Conservation (phyloP, 495 filamentous ascomycete genomes). For the Choiromyces venosus region DNA sequence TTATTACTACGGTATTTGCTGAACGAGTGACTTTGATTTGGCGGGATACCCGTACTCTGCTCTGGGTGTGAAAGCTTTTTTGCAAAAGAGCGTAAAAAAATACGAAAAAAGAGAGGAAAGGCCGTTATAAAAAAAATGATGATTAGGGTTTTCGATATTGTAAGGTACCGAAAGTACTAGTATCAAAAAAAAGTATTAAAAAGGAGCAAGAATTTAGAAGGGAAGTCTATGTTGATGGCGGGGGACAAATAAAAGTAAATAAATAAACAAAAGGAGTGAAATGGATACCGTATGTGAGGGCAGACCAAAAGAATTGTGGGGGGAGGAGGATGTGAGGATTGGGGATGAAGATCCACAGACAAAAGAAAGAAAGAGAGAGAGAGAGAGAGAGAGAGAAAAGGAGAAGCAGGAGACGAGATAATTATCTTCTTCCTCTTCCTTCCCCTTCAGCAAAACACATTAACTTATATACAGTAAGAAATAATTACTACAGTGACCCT, state of each 20-base stretch:
- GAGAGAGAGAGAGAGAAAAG: conserved; percentile 18
- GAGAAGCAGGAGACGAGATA: conserved; percentile 18
- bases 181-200: too few species aligned
- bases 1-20: neutral
- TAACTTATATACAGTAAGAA: neutral
- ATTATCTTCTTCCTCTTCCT: neutral
- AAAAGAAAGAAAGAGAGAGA: conserved; percentile 20
- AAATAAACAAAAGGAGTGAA: conserved; percentile 26
- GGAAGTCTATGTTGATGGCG: neutral
- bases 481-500: neutral
- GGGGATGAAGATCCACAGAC: conserved; percentile 25
- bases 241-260: neutral
- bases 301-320: neutral
- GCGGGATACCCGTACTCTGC: too few species aligned
- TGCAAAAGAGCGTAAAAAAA: neutral
- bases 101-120: neutral
- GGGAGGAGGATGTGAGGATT: conserved; percentile 14
- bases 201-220: neutral
- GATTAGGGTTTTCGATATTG: neutral
- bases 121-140: neutral
- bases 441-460: neutral
- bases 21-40: neutral
- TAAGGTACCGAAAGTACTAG: neutral
- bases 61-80: too few species aligned
- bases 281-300: conserved; percentile 7